Conservation (phyloP, 345 rosid species). For the Bruguiera parviflora region DNA sequence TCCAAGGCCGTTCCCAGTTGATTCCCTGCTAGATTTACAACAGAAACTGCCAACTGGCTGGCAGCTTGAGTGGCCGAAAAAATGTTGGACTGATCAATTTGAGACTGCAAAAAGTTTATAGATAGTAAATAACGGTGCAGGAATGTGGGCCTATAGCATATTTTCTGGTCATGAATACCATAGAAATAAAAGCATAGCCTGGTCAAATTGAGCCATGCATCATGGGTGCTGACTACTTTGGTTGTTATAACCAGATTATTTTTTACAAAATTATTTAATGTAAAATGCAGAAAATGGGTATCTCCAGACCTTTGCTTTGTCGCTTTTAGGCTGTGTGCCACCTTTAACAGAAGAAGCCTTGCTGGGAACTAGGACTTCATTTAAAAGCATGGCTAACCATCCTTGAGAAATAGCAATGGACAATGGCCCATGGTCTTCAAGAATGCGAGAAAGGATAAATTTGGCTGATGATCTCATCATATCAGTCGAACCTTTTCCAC, state of each 20-base stretch:
- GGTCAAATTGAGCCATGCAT: background rate
- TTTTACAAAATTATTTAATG: background rate
- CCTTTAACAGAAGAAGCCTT: constrained; percentile 53
- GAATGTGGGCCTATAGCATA: constrained; percentile 7
- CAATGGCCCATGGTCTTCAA: constrained; percentile 72
- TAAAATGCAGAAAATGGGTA: constrained; percentile 4
- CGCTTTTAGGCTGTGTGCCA: constrained; percentile 52
- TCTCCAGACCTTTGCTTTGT: constrained; percentile 59
- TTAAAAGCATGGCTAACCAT: constrained; percentile 77
- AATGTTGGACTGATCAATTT: constrained; percentile 72
- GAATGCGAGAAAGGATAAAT: constrained; percentile 73
- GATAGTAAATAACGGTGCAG: constrained; percentile 7
- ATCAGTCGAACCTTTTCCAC: constrained; percentile 57
- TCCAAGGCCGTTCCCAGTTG: constrained; percentile 45
- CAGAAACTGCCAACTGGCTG: constrained; percentile 73
- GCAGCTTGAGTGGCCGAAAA: constrained; percentile 58
- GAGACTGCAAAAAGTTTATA: constrained; percentile 48
- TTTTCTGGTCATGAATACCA: background rate
- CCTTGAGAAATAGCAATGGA: constrained; percentile 88
- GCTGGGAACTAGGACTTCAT: constrained; percentile 55
- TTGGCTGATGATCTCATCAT: constrained; percentile 63
- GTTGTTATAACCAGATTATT: background rate
- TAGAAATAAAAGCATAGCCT: background rate
- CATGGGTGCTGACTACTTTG: background rate
- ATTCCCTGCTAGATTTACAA: constrained; percentile 70